Base-by-base conservation (phyloP, 108 stramenopile species). In the Schizochytrium sp. region DNA sequence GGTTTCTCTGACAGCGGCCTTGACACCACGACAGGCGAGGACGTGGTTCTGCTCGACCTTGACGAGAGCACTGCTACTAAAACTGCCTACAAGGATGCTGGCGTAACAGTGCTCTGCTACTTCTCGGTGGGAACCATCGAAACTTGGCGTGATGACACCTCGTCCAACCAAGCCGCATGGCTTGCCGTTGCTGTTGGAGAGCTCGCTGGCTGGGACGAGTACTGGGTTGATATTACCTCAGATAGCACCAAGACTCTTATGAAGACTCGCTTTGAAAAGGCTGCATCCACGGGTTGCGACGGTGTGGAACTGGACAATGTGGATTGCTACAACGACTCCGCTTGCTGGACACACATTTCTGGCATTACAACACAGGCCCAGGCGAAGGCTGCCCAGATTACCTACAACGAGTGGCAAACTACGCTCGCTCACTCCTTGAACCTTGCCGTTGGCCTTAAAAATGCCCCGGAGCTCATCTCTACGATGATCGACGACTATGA, bases 391-490 rank as follows among this genome's bases (percentile, higher is more conserved):
- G 89, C 88, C 0, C 89, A 89, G 60, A 89, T 89, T 57, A 88
- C 4, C 44, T 89, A 64, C 89, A 89, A 89, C 59, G 61, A 3
- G 28, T 89, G 89, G 89, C 38, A 88, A 87, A 60, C 59, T 12
- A 88, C 61, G 13, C 88, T 88, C 28, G 89, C 88, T 72, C 41
- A 49, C 3, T 38, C 7, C 40, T 2, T 88, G 44, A 17, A 44
- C 15, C 88, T 89, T 47, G 61, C 17, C 8, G 64, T 88, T 40
- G 89, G 61, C 17, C 60, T 89, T 61, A 89, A 89, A 69, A 89
- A 89, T 47, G 61, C 61, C 3, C 88, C 88, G 0, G 61, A 73
- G 13, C 44, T 88, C 64, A 41, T 60, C 64, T 49, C 0, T 4
- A 88, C 88, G 4, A 3, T 89, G 64, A 88, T 45, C 5, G 87